Base-by-base conservation (phyloP, 805 yeast species). In the Debaryomyces tyrocola region DNA sequence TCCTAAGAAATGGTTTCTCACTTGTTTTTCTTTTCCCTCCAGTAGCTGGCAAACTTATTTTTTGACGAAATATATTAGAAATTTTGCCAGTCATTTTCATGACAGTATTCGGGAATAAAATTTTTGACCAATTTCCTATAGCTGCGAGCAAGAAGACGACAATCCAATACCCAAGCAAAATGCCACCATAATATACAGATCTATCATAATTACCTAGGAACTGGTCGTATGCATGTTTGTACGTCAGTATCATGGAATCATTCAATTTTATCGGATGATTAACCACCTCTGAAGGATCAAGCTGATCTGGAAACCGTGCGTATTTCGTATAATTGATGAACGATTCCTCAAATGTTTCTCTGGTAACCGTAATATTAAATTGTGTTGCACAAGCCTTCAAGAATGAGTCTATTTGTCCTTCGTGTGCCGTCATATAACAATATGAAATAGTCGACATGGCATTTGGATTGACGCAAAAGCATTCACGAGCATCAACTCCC, bases 121-220 rank as follows among this genome's bases (percentile, higher is more conserved):
- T 20, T 45, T 66, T 69, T 37, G 64, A 39, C 75, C 75, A 70
- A 49, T 71, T 67, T 1, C 59, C 57, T 1, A 60, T 20, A 4
- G 66, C 57, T 1, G 62, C 69, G 2, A 60, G 11, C 0, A 46
- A 21, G 28, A 66, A 59, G 2, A 67, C 62, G 0, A 51, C 47
- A 2, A 53, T 46, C 77, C 77, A 73, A 48, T 59, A 73, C 3
- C 54, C 21, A 1, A 62, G 56, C 36, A 70, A 39, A 39, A 55
- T 55, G 24, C 57, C 60, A 15, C 75, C 85, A 55, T 75, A 62
- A 48, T 63, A 69, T 24, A 78, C 68, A 2, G 83, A 76, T 18
- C 64, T 63, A 44, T 69, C 71, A 46, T 68, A 70, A 56, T 70
- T 72, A 8, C 75, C 75, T 37, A 71, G 56, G 47, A 66, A 72